Percentiles rank a stretch among this genome's conserved stretches.
Evolutionary conservation across 805 yeast species (phyloP).

Genomic region (Monosporozyma solicola): DNA sequence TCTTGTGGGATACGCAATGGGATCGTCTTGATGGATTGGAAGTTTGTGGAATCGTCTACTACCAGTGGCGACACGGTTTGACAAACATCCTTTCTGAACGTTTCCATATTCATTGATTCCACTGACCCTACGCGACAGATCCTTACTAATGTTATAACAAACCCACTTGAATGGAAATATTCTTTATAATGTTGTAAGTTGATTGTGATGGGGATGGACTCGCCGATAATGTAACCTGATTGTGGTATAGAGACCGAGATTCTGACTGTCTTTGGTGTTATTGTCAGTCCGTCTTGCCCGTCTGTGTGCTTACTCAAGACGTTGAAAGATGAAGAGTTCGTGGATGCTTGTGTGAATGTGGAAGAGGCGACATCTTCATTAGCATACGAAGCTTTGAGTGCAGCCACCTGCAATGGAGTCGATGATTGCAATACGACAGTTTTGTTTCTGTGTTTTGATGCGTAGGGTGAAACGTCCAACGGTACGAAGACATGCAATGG

Average conservation of each 20-base stretch:
- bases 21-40: conserved; percentile 49
- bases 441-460: conserved; percentile 54
- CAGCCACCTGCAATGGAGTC: background rate
- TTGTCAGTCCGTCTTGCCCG: background rate
- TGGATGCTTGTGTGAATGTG: conserved; percentile 1
- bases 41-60: conserved; percentile 54
- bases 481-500: conserved; percentile 57
- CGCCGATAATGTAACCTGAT: conserved; percentile 74
- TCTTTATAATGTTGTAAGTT: conserved; percentile 60
- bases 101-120: conserved; percentile 40
- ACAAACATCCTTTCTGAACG: conserved; percentile 75
- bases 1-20: conserved; percentile 71
- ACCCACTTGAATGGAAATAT: conserved; percentile 59
- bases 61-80: conserved; percentile 71
- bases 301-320: background rate
- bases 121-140: conserved; percentile 61
- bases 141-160: conserved; percentile 70
- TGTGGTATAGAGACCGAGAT: conserved; percentile 42
- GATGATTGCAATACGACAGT: conserved; percentile 43
- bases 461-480: conserved; percentile 57
- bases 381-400: no score
- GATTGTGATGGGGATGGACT: conserved; percentile 62
- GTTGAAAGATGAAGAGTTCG: background rate
- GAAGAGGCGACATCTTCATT: conserved; percentile 1
- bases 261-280: conserved; percentile 25